A percentile compares a stretch with the other conserved stretches of the same genome.
These are phyloP conservation scores for Rubia peregrina DNA, from an alignment of 305 asterid species.

Conservation along the genomic window DNA sequence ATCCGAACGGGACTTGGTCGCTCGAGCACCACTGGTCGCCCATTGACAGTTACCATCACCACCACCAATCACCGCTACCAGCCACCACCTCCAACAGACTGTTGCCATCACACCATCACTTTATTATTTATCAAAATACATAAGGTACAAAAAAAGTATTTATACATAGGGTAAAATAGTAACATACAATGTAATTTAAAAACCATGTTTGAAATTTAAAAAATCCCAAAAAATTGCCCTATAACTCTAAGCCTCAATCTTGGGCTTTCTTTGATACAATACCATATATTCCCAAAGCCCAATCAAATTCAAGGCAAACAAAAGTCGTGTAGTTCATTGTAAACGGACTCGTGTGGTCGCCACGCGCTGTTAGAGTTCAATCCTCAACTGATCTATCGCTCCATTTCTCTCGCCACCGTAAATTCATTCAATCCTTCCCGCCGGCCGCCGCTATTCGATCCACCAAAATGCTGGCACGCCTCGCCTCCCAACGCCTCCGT, in stretches of 20 bases:
- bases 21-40: too few relatives aligned
- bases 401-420: neutral
- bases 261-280: neutral
- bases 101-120: too few relatives aligned
- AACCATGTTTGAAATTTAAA: too few relatives aligned
- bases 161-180: too few relatives aligned
- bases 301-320: neutral
- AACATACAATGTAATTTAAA: too few relatives aligned
- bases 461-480: constrained; percentile 68
- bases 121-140: too few relatives aligned
- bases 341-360: neutral
- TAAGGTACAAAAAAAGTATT: too few relatives aligned
- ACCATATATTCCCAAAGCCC: neutral
- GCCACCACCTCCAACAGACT: too few relatives aligned
- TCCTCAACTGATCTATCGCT: neutral
- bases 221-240: too few relatives aligned
- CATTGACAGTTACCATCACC: too few relatives aligned
- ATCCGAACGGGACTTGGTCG: too few relatives aligned
- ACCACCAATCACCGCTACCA: too few relatives aligned
- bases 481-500: constrained; percentile 56
- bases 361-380: neutral
- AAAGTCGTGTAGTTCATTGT: neutral
- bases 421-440: neutral
- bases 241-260: neutral
- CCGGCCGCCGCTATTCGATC: neutral